Conservation (phyloP, 208 protist species). For the Naegleria lovaniensis region DNA sequence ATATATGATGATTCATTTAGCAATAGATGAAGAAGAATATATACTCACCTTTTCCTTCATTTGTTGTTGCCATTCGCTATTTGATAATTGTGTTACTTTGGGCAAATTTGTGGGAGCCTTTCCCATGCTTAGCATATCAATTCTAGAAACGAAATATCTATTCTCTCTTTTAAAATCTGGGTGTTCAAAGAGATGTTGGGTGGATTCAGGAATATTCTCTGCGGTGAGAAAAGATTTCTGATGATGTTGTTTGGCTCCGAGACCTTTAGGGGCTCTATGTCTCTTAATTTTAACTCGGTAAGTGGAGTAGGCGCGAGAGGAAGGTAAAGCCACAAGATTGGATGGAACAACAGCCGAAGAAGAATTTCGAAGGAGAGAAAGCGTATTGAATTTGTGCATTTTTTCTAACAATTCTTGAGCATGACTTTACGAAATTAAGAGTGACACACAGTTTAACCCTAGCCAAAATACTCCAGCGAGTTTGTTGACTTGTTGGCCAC, state of each 20-base stretch:
- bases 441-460: too few species aligned
- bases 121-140: neutral
- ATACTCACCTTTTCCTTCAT: neutral
- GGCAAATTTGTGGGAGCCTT: neutral
- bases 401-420: too few species aligned
- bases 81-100: neutral
- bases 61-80: neutral
- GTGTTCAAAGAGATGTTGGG: neutral
- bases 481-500: too few species aligned
- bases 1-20: too few species aligned
- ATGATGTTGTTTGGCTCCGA: neutral
- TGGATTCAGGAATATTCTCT: neutral
- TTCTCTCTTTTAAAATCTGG: neutral
- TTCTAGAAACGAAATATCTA: neutral
- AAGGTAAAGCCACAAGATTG: too few species aligned
- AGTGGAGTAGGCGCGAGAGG: neutral
- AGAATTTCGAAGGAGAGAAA: neutral
- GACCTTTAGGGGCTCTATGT: neutral
- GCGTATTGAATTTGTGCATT: neutral
- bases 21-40: too few species aligned
- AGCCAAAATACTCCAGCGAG: too few species aligned
- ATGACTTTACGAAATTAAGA: too few species aligned
- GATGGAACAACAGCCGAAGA: neutral
- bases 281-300: slow-evolving; percentile 1
- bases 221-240: neutral